These are phyloP conservation scores for Cercophora scortea DNA, from an alignment of 495 filamentous ascomycete genomes.

Conservation along the genomic window DNA sequence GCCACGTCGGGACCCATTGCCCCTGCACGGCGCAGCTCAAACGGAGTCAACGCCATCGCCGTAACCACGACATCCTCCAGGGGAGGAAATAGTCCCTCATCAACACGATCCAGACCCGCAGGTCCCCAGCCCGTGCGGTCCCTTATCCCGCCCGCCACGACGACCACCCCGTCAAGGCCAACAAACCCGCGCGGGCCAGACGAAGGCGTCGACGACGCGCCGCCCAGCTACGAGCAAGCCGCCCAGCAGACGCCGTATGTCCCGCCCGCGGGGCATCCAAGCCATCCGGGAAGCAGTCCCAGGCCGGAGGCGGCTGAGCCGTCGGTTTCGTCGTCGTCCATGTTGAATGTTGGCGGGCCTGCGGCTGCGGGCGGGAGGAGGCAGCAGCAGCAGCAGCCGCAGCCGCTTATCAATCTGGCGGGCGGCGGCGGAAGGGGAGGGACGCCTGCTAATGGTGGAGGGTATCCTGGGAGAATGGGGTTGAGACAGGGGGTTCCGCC, in stretches of 20 bases:
- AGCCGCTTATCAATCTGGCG: not conserved
- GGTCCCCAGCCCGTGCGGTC: conserved; percentile 33
- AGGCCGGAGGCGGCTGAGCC: not conserved
- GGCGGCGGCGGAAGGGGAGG: not conserved
- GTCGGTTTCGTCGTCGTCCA: not conserved
- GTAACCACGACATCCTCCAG: conserved; percentile 2
- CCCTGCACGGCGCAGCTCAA: conserved; percentile 11
- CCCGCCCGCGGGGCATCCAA: conserved; percentile 52
- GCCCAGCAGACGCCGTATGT: conserved; percentile 55
- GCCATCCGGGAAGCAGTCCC: conserved; percentile 39
- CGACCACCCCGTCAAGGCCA: conserved; percentile 8
- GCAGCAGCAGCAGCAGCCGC: not conserved
- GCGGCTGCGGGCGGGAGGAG: not conserved
- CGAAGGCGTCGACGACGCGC: conserved; percentile 54
- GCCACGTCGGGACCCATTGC: not conserved
- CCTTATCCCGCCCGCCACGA: conserved; percentile 26
- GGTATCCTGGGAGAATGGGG: conserved; percentile 6
- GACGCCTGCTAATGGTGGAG: not conserved
- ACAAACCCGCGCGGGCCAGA: conserved; percentile 28
- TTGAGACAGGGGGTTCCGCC: conserved; percentile 18
- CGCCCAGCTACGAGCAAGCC: conserved; percentile 78
- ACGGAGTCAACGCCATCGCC: conserved; percentile 11
- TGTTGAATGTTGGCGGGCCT: not conserved
- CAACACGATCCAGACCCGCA: not conserved
- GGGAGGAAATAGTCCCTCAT: not conserved